Evolutionary conservation across 106 monocot genomes (phyloP), one percentile per base, ranked within the genome.

Genomic region (Platanthera zijinensis): DNA sequence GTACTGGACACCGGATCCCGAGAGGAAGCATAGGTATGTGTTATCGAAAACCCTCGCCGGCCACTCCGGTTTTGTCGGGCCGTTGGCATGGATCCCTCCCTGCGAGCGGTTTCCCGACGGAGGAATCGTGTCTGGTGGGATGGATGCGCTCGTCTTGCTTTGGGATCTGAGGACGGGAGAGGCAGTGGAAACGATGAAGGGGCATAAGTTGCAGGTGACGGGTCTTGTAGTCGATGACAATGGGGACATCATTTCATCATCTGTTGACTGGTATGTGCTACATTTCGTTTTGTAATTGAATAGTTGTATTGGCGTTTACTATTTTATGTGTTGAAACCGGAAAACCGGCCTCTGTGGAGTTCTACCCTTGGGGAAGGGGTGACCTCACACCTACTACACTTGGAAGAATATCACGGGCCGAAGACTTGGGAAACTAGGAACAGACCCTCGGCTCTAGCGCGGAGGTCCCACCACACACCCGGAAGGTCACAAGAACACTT

Each of bases 1-100:
- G 76, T 83, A 90, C 46, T 97, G 97, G 97, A 30, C 78, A 0
- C 83, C 79, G 50, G 91, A 94, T 77, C 82, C 87, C 0, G 81
- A 82, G n/a, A 78, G 62, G 63, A 84, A 83, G 51, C 70, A 78
- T 48, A 50, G 79, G 25, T 94, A 86, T 69, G 73, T 75, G 48
- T 82, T 82, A 4, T 86, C 83, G 13, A 93, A 89, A 74, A 89
- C 89, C 7, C 61, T 97, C 17, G 87, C 72, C 0, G 97, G 97
- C 5, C 93, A 93, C 52, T 83, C 91, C n/a, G 91, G 97, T 78
- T 97, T 93, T 78, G 93, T 97, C 3, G 97, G 97, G 1, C 97
- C 91, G 0, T 10, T 97, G 22, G 93, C 91, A 11, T 97, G 93
- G 93, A 79, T 97, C 7, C 81, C 89, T 57, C 93, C 93, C 1